Conservation (phyloP, 1,139 yeast genomes). For the Casaregolazyma suthepensis region DNA sequence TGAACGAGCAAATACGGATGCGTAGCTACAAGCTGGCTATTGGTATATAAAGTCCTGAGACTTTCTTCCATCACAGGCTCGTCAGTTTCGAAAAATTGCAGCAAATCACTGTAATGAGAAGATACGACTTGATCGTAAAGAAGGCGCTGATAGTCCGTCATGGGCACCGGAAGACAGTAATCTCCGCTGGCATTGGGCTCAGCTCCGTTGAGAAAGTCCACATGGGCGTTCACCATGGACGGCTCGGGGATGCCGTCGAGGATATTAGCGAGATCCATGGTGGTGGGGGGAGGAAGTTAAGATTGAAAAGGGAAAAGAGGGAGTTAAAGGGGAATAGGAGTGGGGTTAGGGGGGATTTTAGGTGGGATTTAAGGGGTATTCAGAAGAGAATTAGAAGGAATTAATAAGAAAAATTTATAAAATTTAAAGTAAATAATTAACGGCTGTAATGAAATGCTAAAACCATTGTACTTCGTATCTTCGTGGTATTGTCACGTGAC, state of each 20-base stretch:
- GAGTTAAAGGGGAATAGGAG: not conserved
- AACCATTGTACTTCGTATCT: too few species aligned
- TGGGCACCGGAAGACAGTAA: constrained; percentile 76
- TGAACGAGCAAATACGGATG: constrained; percentile 85
- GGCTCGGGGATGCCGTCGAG: constrained; percentile 86
- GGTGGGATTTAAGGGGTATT: too few species aligned
- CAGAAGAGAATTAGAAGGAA: too few species aligned
- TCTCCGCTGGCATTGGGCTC: constrained; percentile 48
- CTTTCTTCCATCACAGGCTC: constrained; percentile 47
- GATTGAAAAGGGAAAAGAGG: not conserved
- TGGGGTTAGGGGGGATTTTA: not conserved
- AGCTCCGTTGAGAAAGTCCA: constrained; percentile 13
- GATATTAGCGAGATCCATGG: constrained; percentile 70
- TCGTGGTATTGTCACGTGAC: not conserved
- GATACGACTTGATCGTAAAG: constrained; percentile 91
- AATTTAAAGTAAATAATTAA: too few species aligned
- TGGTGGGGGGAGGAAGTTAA: not conserved
- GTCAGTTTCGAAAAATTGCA: constrained; percentile 73
- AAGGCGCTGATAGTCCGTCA: constrained; percentile 84
- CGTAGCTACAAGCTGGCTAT: constrained; percentile 72
- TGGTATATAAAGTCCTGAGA: constrained; percentile 63
- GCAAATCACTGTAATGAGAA: constrained; percentile 81
- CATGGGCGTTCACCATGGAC: constrained; percentile 42
- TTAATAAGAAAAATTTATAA: too few species aligned
- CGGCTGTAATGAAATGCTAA: too few species aligned